phyloP scores from a whole-genome alignment of 495 filamentous ascomycete genomes.

The Trichoderma virens region DNA sequence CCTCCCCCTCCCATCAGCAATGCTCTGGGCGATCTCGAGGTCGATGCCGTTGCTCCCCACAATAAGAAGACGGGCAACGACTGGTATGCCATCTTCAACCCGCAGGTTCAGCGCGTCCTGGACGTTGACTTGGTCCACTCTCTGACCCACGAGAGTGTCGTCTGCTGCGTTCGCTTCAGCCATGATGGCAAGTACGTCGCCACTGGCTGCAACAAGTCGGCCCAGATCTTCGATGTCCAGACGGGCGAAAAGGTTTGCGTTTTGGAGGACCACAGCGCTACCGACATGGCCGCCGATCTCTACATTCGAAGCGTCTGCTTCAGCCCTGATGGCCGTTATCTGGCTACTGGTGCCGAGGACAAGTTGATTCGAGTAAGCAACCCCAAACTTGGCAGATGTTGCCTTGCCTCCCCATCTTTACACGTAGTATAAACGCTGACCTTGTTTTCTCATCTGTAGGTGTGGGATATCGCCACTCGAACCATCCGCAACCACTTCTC shows the following conservation, averaged over 20 bases:
- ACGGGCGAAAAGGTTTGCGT: slow-evolving; percentile 71
- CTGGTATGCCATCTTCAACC: slow-evolving; percentile 90
- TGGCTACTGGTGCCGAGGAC: slow-evolving; percentile 85
- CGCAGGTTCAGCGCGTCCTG: slow-evolving; percentile 69
- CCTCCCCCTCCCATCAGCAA: slow-evolving; percentile 52
- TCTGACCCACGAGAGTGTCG: slow-evolving; percentile 76
- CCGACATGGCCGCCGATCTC: slow-evolving; percentile 64
- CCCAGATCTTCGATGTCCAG: slow-evolving; percentile 81
- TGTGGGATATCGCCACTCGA: slow-evolving; percentile 75
- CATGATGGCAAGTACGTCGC: slow-evolving; percentile 82
- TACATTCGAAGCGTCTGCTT: slow-evolving; percentile 92
- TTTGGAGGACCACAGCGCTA: slow-evolving; percentile 70
- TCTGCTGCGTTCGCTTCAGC: slow-evolving; percentile 87
- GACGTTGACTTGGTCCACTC: slow-evolving; percentile 88
- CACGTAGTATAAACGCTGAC: too few species aligned
- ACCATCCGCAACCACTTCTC: slow-evolving; percentile 74
- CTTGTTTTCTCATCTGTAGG: slow-evolving; percentile 36
- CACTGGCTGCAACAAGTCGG: slow-evolving; percentile 81
- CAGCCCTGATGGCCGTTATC: slow-evolving; percentile 81
- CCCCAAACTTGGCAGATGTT: background rate
- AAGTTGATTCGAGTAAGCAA: slow-evolving; percentile 80
- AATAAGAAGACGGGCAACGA: slow-evolving; percentile 77
- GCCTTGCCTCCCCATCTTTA: too few species aligned
- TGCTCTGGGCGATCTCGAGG: slow-evolving; percentile 78
- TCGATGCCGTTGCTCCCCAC: slow-evolving; percentile 70